A percentile compares a stretch with the other conserved stretches of the same genome.
Conservation (phyloP, 257 asterid species). For the Jasminum sambac region DNA sequence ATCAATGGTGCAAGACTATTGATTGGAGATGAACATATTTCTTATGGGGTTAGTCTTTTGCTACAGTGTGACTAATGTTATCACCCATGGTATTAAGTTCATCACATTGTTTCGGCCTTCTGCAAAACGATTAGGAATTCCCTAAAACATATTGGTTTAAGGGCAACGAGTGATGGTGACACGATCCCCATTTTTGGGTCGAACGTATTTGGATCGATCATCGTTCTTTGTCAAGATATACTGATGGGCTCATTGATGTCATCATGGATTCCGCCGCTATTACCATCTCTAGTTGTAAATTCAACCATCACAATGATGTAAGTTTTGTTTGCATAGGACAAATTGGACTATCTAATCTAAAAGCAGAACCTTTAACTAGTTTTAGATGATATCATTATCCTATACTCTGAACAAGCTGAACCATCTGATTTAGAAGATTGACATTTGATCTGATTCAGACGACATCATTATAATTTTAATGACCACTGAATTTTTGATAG, state of each 20-base stretch:
- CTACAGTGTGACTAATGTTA: conserved; percentile 66
- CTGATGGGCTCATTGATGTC: conserved; percentile 77
- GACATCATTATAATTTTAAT: too few relatives aligned
- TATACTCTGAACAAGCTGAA: too few relatives aligned
- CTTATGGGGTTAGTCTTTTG: conserved; percentile 71
- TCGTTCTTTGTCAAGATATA: conserved; percentile 44
- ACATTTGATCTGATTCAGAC: too few relatives aligned
- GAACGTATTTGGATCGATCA: conserved; percentile 80
- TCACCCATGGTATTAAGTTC: conserved; percentile 64
- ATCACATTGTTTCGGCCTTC: conserved; percentile 38
- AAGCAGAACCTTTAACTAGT: background rate
- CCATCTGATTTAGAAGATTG: too few relatives aligned
- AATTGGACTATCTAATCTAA: background rate
- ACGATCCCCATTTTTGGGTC: conserved; percentile 55
- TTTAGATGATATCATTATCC: too few relatives aligned
- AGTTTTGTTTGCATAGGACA: too few relatives aligned
- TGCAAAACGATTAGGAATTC: conserved; percentile 74
- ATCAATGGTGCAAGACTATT: conserved; percentile 60
- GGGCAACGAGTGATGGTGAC: conserved; percentile 78
- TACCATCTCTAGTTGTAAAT: conserved; percentile 86
- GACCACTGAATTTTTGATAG: background rate
- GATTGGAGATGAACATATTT: conserved; percentile 79
- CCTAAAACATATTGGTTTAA: conserved; percentile 47
- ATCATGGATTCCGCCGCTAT: conserved; percentile 82
- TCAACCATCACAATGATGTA: conserved; percentile 76